These are phyloP conservation scores for Ceratobasidium sp. DNA, from an alignment of 1,284 basidiomycete genomes.

Conservation along the genomic window DNA sequence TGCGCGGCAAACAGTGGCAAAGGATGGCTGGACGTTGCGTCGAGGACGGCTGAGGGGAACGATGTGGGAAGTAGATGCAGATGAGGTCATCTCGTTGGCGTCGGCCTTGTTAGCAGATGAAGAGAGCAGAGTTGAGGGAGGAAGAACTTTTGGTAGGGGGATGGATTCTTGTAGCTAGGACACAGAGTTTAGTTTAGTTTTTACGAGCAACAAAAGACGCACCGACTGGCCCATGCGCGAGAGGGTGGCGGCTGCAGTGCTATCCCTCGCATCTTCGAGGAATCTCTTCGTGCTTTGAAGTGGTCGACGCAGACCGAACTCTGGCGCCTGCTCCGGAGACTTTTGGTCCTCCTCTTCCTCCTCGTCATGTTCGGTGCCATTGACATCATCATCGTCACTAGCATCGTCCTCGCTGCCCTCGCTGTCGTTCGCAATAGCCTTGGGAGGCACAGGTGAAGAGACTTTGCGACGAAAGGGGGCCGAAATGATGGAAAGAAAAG, in stretches of 20 bases:
- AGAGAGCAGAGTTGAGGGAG: slow-evolving; percentile 13
- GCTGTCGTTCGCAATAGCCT: background rate
- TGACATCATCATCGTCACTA: background rate
- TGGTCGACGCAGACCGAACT: background rate
- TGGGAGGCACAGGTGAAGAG: background rate
- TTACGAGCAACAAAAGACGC: background rate
- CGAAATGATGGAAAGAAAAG: slow-evolving; percentile 27
- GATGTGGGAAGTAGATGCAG: slow-evolving; percentile 15
- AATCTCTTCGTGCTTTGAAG: background rate
- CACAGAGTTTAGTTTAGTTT: background rate
- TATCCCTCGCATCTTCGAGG: background rate
- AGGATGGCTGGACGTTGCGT: slow-evolving; percentile 25
- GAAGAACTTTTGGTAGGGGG: slow-evolving; percentile 24
- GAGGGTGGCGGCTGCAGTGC: slow-evolving; percentile 1
- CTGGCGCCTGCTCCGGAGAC: background rate
- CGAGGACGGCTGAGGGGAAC: slow-evolving; percentile 18
- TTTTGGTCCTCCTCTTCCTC: slow-evolving; percentile 3
- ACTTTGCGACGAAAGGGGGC: slow-evolving; percentile 21
- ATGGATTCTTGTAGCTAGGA: slow-evolving; percentile 17
- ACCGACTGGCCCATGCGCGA: slow-evolving; percentile 33
- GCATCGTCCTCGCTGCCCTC: slow-evolving; percentile 24
- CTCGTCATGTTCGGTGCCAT: background rate
- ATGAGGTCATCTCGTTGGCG: background rate
- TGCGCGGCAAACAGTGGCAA: slow-evolving; percentile 32
- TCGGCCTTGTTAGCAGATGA: background rate